Percentiles rank a stretch among this genome's conserved stretches.
These are phyloP conservation scores for Hevea brasiliensis DNA, from an alignment of 345 rosid genomes.

Conservation along the genomic window DNA sequence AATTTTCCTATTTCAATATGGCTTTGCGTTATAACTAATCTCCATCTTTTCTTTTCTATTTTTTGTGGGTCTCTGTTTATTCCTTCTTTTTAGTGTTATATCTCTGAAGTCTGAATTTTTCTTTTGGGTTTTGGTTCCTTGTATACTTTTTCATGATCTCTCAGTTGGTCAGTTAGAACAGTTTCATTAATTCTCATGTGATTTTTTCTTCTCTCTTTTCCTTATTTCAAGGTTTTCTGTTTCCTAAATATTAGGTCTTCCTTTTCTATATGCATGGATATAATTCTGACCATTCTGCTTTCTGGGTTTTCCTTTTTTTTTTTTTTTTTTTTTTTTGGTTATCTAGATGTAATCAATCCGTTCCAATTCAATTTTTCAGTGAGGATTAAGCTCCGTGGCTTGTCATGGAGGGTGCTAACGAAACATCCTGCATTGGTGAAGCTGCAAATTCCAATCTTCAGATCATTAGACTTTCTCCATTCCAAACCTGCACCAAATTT, in stretches of 20 bases:
- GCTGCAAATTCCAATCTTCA: slow-evolving; percentile 42
- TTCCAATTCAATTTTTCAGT: slow-evolving; percentile 23
- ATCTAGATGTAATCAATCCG: slow-evolving; percentile 20
- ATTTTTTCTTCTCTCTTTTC: slow-evolving; percentile 17
- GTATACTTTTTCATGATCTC: neutral
- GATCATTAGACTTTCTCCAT: slow-evolving; percentile 60
- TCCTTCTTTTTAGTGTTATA: neutral
- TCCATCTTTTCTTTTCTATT: neutral
- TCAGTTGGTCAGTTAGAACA: neutral
- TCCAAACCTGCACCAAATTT: slow-evolving; percentile 44
- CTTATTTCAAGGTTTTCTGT: slow-evolving; percentile 37
- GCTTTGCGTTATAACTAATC: neutral
- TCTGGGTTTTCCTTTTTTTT: slow-evolving; percentile 14
- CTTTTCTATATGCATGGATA: slow-evolving; percentile 13
- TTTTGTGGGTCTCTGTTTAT: neutral
- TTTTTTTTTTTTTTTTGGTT: slow-evolving; percentile 6
- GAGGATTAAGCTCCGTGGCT: slow-evolving; percentile 39
- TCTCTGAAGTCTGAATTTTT: neutral
- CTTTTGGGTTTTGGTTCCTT: neutral
- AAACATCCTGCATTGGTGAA: slow-evolving; percentile 42
- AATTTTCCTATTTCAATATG: neutral
- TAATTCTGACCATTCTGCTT: slow-evolving; percentile 6
- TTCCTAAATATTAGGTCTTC: slow-evolving; percentile 29
- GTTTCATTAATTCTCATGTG: slow-evolving; percentile 18
- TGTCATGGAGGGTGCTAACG: slow-evolving; percentile 52